Conservation (phyloP, 169 alveolate species). For the Plasmodium malariae region DNA sequence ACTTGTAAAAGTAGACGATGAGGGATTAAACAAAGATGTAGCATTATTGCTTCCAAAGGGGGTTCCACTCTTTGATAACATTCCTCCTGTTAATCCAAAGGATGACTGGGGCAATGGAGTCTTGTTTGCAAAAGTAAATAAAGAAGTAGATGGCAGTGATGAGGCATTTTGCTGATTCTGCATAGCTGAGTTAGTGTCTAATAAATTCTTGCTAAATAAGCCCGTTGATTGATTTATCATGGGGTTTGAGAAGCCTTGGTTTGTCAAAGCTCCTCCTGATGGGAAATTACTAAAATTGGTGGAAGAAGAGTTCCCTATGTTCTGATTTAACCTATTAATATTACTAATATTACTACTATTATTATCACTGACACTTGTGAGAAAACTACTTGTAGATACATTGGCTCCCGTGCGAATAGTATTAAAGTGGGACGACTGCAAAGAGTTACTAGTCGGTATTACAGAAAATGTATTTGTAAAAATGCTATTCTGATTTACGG, state of each 20-base stretch:
- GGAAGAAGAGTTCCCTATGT: too few species aligned
- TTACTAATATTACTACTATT: not conserved
- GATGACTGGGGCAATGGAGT: too few species aligned
- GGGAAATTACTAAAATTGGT: not conserved
- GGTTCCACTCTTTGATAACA: too few species aligned
- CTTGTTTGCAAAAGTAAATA: not conserved
- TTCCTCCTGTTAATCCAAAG: too few species aligned
- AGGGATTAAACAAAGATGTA: not conserved
- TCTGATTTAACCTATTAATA: not conserved
- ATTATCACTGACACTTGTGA: not conserved
- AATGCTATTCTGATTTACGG: slow-evolving; percentile 13
- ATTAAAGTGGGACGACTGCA: not conserved
- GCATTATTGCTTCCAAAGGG: too few species aligned
- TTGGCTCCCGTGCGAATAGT: not conserved
- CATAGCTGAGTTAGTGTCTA: not conserved
- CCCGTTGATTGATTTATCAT: not conserved
- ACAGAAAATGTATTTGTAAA: not conserved
- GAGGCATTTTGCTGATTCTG: not conserved
- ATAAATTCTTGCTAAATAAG: not conserved
- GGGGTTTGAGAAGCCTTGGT: not conserved
- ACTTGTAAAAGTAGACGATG: not conserved
- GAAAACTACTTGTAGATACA: not conserved
- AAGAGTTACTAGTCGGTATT: not conserved
- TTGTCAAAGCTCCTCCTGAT: not conserved
- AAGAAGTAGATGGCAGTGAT: not conserved